These are phyloP conservation scores for Arachis stenosperma DNA, from an alignment of 306 rosid genomes.

Conservation along the genomic window DNA sequence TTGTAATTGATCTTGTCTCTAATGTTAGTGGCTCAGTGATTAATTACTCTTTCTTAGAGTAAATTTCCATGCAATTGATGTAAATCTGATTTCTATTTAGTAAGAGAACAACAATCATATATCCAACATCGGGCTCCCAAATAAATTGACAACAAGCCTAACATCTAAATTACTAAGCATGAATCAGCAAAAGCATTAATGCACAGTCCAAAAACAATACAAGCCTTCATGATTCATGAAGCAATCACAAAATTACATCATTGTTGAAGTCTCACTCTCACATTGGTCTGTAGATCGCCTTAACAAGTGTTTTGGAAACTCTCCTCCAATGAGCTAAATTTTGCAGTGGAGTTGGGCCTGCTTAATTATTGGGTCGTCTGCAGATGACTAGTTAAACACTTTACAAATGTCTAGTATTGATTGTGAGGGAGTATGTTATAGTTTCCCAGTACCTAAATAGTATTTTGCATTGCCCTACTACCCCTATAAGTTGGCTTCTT, in stretches of 20 bases:
- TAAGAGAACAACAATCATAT: neutral
- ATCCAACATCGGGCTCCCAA: neutral
- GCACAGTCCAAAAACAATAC: constrained; percentile 4
- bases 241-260: neutral
- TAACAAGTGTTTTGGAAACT: too few species aligned
- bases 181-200: constrained; percentile 17
- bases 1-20: neutral
- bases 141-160: neutral
- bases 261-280: too few species aligned
- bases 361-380: too few species aligned
- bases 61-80: neutral
- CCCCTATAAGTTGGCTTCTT: too few species aligned
- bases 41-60: neutral
- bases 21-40: neutral
- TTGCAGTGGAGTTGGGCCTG: too few species aligned
- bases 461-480: too few species aligned
- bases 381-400: too few species aligned
- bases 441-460: too few species aligned
- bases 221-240: neutral
- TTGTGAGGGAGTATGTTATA: too few species aligned
- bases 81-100: neutral
- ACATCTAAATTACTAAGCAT: constrained; percentile 5
- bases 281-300: too few species aligned
- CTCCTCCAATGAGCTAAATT: too few species aligned
- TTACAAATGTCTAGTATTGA: too few species aligned